These are phyloP conservation scores for Beta corolliflora DNA, from an alignment of 179 eudicot species.

Conservation along the genomic window DNA sequence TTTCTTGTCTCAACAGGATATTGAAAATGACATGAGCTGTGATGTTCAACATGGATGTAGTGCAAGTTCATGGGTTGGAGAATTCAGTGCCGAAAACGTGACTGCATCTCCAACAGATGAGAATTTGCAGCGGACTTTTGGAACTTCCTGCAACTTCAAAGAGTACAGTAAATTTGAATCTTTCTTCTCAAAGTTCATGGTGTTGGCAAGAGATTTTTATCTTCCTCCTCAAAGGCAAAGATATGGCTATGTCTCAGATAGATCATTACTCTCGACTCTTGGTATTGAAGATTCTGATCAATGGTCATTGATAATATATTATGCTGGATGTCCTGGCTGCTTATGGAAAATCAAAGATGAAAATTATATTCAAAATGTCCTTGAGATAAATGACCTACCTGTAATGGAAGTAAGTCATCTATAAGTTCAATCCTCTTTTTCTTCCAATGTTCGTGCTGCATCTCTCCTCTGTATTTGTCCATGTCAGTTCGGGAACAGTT, in stretches of 20 bases:
- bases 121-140: slow-evolving; percentile 34
- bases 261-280: slow-evolving; percentile 57
- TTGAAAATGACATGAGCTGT: slow-evolving; percentile 47
- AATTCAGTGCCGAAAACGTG: slow-evolving; percentile 47
- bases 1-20: slow-evolving; percentile 40
- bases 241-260: slow-evolving; percentile 65
- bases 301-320: slow-evolving; percentile 60
- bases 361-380: slow-evolving; percentile 47
- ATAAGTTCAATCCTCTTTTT: neutral
- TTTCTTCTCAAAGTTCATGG: slow-evolving; percentile 58
- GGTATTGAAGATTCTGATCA: slow-evolving; percentile 53
- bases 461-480: neutral
- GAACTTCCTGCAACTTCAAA: slow-evolving; percentile 52
- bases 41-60: slow-evolving; percentile 42
- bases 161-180: slow-evolving; percentile 57
- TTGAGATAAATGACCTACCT: slow-evolving; percentile 49
- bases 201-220: slow-evolving; percentile 52
- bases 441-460: neutral
- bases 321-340: slow-evolving; percentile 73
- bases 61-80: slow-evolving; percentile 51
- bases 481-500: neutral
- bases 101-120: slow-evolving; percentile 35
- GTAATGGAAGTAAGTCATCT: slow-evolving; percentile 56
- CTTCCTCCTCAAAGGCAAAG: slow-evolving; percentile 79
- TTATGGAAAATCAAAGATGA: slow-evolving; percentile 53